phyloP scores from a whole-genome alignment of 495 filamentous ascomycete genomes.

The Penicillium robsamsonii region DNA sequence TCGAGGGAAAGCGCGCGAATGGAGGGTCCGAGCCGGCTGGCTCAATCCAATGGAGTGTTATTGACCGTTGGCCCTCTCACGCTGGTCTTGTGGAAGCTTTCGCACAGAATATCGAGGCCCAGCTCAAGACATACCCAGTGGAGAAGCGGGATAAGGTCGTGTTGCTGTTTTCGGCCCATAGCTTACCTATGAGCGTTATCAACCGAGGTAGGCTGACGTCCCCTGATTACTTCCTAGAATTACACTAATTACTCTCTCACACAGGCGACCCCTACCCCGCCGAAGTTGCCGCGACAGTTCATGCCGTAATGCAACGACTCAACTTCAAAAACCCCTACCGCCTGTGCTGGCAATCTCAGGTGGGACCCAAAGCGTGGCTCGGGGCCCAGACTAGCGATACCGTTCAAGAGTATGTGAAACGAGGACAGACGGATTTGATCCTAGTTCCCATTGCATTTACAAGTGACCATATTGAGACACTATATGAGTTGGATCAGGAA shows the following conservation, averaged over 20 bases:
- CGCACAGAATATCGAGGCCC: slow-evolving; percentile 82
- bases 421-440: slow-evolving; percentile 86
- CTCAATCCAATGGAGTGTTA: slow-evolving; percentile 91
- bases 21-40: slow-evolving; percentile 55
- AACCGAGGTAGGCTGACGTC: slow-evolving; percentile 64
- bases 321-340: slow-evolving; percentile 85
- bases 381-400: slow-evolving; percentile 90
- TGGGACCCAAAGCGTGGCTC: slow-evolving; percentile 92
- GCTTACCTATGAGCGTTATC: slow-evolving; percentile 93
- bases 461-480: slow-evolving; percentile 96
- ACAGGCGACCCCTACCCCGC: slow-evolving; percentile 91
- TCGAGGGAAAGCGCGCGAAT: slow-evolving; percentile 70
- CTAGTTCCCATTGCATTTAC: slow-evolving; percentile 98
- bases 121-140: slow-evolving; percentile 76
- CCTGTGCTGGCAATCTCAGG: slow-evolving; percentile 97
- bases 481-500: slow-evolving; percentile 93
- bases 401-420: slow-evolving; percentile 82
- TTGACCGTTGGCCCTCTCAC: slow-evolving; percentile 95
- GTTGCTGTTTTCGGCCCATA: slow-evolving; percentile 91
- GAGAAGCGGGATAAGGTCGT: slow-evolving; percentile 76
- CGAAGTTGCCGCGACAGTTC: slow-evolving; percentile 95
- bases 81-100: slow-evolving; percentile 87
- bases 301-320: slow-evolving; percentile 91
- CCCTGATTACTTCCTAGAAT: neutral
- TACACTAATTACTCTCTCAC: slow-evolving; percentile 18